Evolutionary conservation across 768 basidiomycete species (phyloP), one percentile per base, ranked within the genome.

Genomic region (Leccinum longicurvipes): DNA sequence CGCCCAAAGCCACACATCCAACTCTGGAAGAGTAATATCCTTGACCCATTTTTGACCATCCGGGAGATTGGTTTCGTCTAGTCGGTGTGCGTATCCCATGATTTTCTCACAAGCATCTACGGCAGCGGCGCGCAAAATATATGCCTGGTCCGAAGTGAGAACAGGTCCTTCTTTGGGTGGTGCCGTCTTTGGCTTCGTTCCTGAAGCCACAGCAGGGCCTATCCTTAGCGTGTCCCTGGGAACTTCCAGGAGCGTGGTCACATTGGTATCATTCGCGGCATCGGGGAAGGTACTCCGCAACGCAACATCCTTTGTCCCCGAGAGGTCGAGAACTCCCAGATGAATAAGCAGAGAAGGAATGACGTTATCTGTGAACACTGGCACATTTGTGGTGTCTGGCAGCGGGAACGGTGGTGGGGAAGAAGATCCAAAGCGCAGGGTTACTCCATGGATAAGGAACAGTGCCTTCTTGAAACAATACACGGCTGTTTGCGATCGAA

Each of bases 401-500:
- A 89, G 69, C 25, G 84, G 83, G 63, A 91, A 84, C 12, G 82
- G 77, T 19, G 79, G 69, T 3, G 80, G 75, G 11, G 78, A 71
- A 44, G 74, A 66, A 7, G 80, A 72, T 48, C 81, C 80, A 73
- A 93, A 93, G 45, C 89, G 84, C 44, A 86, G 68, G 24, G 70
- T 73, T 50, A 94, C 72, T 24, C 83, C 85, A 59, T 90, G 83
- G 50, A 93, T 75, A 50, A 94, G 79, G 71, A 92, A 91, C 29
- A 96, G 75, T 2, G 89, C 91, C 66, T 94, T 96, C 72, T 93
- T 93, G 79, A 93, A 91, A 66, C 90, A 83, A 72, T 91, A 94
- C 23, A 93, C 77, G n/a, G 82, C 90, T 92, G 32, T 54, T 42
- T 45, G 42, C 23, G 29, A 49, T 24, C 15, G 34, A 28, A 48